A percentile compares a stretch with the other conserved stretches of the same genome.
Evolutionary conservation across 768 basidiomycete species (phyloP).

Genomic region (Polyporus arcularius): DNA sequence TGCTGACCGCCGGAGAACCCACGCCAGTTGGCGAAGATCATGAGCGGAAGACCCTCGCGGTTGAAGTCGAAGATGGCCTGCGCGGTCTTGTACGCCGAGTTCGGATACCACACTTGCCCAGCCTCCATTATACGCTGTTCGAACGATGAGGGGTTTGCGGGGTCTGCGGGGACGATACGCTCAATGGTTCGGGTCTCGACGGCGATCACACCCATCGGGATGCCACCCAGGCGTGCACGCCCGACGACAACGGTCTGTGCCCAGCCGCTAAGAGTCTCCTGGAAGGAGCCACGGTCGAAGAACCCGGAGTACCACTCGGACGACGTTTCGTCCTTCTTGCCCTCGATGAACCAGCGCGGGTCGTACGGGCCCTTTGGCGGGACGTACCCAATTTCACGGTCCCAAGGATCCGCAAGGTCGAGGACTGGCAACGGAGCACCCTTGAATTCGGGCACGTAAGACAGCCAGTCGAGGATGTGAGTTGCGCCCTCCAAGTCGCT

Average conservation of each 20-base stretch:
- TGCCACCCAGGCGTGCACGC: slow-evolving; percentile 93
- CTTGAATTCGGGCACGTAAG: slow-evolving; percentile 86
- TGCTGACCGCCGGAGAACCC: slow-evolving; percentile 99
- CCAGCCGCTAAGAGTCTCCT: slow-evolving; percentile 98
- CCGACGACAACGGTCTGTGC: slow-evolving; percentile 98
- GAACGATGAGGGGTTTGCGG: slow-evolving; percentile 94
- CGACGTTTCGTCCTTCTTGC: slow-evolving; percentile 83
- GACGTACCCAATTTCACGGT: slow-evolving; percentile 85
- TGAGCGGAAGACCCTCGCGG: slow-evolving; percentile 93
- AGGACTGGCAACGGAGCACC: slow-evolving; percentile 80
- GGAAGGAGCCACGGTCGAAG: slow-evolving; percentile 97
- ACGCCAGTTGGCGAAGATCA: slow-evolving; percentile 99
- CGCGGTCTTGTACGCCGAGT: slow-evolving; percentile 98
- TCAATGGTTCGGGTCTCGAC: slow-evolving; percentile 98
- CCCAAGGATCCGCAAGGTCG: slow-evolving; percentile 77
- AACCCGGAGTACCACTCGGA: slow-evolving; percentile 84
- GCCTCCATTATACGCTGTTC: slow-evolving; percentile 99
- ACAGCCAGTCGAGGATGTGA: slow-evolving; percentile 92
- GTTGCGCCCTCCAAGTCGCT: slow-evolving; percentile 96
- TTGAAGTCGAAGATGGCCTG: slow-evolving; percentile 99
- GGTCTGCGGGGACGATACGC: slow-evolving; percentile 94
- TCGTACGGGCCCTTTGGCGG: slow-evolving; percentile 96
- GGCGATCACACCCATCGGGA: slow-evolving; percentile 97
- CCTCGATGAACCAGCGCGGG: slow-evolving; percentile 97
- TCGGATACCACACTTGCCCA: slow-evolving; percentile 99